Conservation (phyloP, 2,329 filamentous ascomycete species). For the Diaporthe nobilis region DNA sequence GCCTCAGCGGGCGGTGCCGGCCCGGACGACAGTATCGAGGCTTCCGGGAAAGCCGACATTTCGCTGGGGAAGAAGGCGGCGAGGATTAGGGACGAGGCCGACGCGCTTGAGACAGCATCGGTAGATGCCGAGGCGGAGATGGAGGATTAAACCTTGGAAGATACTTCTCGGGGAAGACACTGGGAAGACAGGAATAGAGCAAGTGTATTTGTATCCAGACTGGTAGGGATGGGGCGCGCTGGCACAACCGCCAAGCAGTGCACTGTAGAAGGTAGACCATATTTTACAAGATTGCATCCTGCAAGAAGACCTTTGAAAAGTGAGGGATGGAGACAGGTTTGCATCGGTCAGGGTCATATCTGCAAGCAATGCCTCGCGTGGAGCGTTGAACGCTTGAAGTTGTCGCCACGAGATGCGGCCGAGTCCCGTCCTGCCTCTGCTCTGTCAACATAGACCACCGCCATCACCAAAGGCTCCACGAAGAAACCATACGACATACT, state of each 20-base stretch:
- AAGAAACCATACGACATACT: no score
- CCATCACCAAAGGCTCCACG: neutral
- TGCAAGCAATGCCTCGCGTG: neutral
- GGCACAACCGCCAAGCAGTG: neutral
- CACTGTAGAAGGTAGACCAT: neutral
- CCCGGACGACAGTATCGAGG: constrained; percentile 50
- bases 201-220: neutral
- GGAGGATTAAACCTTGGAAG: constrained; percentile 16
- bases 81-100: constrained; percentile 6
- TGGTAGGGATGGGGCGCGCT: neutral
- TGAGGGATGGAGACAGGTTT: neutral
- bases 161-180: neutral
- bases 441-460: neutral
- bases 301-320: no score
- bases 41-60: constrained; percentile 20
- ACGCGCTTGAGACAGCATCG: constrained; percentile 19
- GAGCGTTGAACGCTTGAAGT: neutral
- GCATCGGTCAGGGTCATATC: no score
- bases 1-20: constrained; percentile 22
- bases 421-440: neutral
- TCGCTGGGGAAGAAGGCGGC: constrained; percentile 29
- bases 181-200: neutral
- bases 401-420: neutral
- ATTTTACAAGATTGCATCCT: neutral
- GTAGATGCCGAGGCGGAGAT: constrained; percentile 25